phyloP scores from a whole-genome alignment of 1,139 yeast species.

The Suhomyces terraborum region DNA sequence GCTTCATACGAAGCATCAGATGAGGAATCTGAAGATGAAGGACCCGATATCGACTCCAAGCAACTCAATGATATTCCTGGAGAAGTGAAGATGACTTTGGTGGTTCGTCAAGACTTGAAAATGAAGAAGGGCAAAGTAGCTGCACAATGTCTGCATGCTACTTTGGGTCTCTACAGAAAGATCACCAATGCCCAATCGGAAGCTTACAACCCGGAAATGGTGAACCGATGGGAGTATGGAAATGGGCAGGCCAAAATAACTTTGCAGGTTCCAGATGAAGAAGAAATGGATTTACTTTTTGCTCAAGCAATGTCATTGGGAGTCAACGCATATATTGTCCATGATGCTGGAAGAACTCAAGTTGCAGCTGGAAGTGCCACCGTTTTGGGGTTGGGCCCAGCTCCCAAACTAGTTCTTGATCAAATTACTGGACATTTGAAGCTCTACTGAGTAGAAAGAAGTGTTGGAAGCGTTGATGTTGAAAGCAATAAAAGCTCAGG shows the following conservation, averaged over 20 bases:
- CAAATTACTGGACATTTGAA: slow-evolving; percentile 78
- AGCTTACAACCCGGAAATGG: slow-evolving; percentile 61
- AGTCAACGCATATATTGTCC: slow-evolving; percentile 76
- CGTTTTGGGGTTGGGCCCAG: slow-evolving; percentile 94
- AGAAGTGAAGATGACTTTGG: slow-evolving; percentile 84
- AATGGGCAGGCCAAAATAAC: slow-evolving; percentile 96
- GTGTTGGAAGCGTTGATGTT: not conserved
- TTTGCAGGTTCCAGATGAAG: slow-evolving; percentile 72
- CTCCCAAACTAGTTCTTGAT: slow-evolving; percentile 82
- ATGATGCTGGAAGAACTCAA: slow-evolving; percentile 97
- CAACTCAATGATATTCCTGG: slow-evolving; percentile 65
- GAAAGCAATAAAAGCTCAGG: not conserved
- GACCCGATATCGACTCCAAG: slow-evolving; percentile 54
- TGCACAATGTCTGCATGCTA: slow-evolving; percentile 98
- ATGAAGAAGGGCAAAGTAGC: slow-evolving; percentile 97
- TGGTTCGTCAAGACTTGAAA: slow-evolving; percentile 83
- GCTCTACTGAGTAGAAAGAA: slow-evolving; percentile 50
- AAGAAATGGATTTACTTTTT: slow-evolving; percentile 73
- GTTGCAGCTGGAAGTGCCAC: slow-evolving; percentile 94
- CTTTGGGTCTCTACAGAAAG: slow-evolving; percentile 80
- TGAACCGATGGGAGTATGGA: slow-evolving; percentile 73
- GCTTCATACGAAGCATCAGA: slow-evolving; percentile 32
- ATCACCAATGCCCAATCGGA: slow-evolving; percentile 56
- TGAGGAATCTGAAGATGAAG: slow-evolving; percentile 44
- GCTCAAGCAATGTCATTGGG: slow-evolving; percentile 82